Base-by-base conservation (phyloP, 1,284 basidiomycete genomes). In the Moesziomyces parantarcticus region DNA sequence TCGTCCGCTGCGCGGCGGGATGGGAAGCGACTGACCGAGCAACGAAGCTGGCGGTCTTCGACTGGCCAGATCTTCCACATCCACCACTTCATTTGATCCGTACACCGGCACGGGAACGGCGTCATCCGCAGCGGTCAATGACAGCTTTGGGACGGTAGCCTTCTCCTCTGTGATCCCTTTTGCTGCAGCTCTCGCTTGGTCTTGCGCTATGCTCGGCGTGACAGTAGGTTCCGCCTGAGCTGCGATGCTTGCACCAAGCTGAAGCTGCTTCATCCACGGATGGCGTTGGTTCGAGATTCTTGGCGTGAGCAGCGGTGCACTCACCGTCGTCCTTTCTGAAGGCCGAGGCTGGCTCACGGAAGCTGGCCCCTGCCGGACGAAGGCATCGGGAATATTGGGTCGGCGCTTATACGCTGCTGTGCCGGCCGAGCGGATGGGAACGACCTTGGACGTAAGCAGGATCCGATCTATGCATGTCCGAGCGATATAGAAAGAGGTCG, bases 261-360 rank as follows among this genome's bases (percentile, higher is more conserved):
- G 60, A 0, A 72, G 59, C 55, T 72, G 63, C 42, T 58, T 62
- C 69, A 72, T 66, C 69, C 69, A 72, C 1, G 69, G 69, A 46
- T 72, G 69, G 3, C 59, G 54, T 9, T 42, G 49, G n/a, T 66
- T 49, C 18, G 69, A 72, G 39, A 71, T 71, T 3, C 53, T 48
- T 20, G 67, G 48, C 43, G 53, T 25, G 8, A 20, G 13, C 8
- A 22, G 34, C 13, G 34, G 45, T 8, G 34, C 21, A 18, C 21
- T n/a, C 36, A 32, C n/a, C 13, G 23, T 34, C 7, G 18, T 44
- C 5, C 23, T 8, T 32, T 18, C 21, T 14, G 13, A 20, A 22
- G 29, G 48, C 10, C 18, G 47, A 25, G 20, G 14, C 20, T 39
- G 25, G 11, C 11, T 1, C 16, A 4, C 36, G 5, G 36, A 18